A percentile compares a stretch with the other conserved stretches of the same genome.
phyloP scores from a whole-genome alignment of 129 eudicot genomes.

The Ambrosia trifida region DNA sequence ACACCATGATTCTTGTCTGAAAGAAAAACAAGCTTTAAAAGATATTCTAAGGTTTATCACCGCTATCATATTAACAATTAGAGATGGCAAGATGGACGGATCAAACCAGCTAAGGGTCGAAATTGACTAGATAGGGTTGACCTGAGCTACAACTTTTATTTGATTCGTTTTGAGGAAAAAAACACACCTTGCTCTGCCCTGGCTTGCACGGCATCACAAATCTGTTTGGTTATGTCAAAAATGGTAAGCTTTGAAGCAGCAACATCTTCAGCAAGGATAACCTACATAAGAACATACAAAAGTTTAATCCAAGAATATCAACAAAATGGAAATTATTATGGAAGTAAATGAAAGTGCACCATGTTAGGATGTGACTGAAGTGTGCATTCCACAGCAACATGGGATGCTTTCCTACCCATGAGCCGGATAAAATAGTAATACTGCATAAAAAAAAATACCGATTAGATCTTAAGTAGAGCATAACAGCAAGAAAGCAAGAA shows the following conservation, averaged over 20 bases:
- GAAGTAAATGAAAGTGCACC: constrained; percentile 41
- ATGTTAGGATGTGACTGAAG: constrained; percentile 97
- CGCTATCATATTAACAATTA: background rate
- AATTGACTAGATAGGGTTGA: background rate
- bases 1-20: constrained; percentile 96
- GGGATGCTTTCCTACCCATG: constrained; percentile 99
- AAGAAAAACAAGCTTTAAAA: background rate
- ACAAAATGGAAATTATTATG: background rate
- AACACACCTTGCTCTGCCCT: constrained; percentile 79
- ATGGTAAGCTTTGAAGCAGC: constrained; percentile 92
- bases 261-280: constrained; percentile 96
- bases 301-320: background rate
- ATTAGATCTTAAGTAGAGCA: constrained; percentile 15
- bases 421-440: constrained; percentile 94
- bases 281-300: constrained; percentile 50
- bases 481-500: background rate
- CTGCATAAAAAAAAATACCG: constrained; percentile 36
- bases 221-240: constrained; percentile 86
- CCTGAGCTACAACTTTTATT: background rate
- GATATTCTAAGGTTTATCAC: constrained; percentile 1
- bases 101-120: background rate
- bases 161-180: background rate
- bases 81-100: background rate
- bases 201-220: constrained; percentile 98
- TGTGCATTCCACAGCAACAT: constrained; percentile 98